These are phyloP conservation scores for Fonsecaea pedrosoi DNA, from an alignment of 2,329 filamentous ascomycete genomes.

Conservation along the genomic window DNA sequence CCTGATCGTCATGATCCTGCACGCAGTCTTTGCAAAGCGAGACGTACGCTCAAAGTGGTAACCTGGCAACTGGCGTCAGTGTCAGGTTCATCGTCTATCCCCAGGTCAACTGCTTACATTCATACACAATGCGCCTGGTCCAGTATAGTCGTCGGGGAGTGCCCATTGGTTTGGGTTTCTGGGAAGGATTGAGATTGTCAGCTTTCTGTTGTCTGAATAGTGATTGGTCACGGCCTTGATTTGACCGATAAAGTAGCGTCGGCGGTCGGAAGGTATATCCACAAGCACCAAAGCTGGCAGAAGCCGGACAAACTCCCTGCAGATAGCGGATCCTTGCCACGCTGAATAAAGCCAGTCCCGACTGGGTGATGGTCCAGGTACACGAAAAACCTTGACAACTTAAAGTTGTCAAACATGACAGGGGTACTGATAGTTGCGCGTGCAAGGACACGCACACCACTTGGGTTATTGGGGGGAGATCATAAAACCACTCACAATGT, in stretches of 20 bases:
- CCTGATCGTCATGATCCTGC: no score
- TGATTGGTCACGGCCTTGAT: conserved; percentile 23
- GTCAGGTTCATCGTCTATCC: background rate
- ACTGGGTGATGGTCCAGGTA: conserved; percentile 25
- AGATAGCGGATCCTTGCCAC: conserved; percentile 9
- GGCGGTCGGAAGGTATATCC: conserved; percentile 12
- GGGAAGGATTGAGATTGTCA: conserved; percentile 39
- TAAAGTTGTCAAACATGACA: conserved; percentile 20
- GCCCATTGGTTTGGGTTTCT: conserved; percentile 66
- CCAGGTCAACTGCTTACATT: conserved; percentile 53
- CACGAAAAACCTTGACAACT: conserved; percentile 14
- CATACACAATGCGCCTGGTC: conserved; percentile 56
- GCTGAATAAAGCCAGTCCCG: conserved; percentile 6
- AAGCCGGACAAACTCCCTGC: conserved; percentile 6
- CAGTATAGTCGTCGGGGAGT: conserved; percentile 45
- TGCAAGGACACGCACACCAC: background rate
- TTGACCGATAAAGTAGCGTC: background rate
- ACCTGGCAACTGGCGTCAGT: conserved; percentile 47
- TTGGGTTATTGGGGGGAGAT: background rate
- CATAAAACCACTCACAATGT: conserved; percentile 51
- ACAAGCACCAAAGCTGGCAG: background rate
- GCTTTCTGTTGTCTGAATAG: background rate
- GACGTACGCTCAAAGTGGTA: conserved; percentile 50
- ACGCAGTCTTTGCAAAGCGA: background rate
- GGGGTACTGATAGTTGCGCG: conserved; percentile 22